Base-by-base conservation (phyloP, 2,329 filamentous ascomycete species). In the Parafenestella ontariensis region DNA sequence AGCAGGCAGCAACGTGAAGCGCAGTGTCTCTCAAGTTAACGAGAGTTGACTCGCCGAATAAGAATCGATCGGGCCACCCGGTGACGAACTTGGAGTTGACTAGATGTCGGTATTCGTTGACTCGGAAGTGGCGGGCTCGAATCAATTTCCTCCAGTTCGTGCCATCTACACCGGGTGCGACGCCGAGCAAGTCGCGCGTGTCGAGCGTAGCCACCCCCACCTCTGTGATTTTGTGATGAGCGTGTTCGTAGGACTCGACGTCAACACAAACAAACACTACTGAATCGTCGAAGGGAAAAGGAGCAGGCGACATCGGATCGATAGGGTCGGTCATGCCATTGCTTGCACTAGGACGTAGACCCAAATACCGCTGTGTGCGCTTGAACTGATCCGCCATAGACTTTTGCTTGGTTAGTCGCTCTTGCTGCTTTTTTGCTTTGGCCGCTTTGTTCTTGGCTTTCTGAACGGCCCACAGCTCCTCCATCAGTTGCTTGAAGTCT, bases 171-270 rank as follows among this genome's bases (percentile, higher is more conserved):
- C 90, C 90, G 2, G 90, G 89, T 0, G 84, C 66, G 0, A 87
- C 57, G 7, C 73, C 77, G 1, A 76, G 65, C 20, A 92, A 74
- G 46, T 85, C 81, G 18, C 77, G 72, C 1, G 89, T 92, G 71
- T 98, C 92, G 0, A 98, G 80, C 2, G 88, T 87, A 1, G 91
- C 88, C 36, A 99, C 81, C 0, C 95, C 95, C 34, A 99, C 82
- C 74, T 99, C 95, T 0, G 93, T 96, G 54, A 98, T 83, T 11
- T 85, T 79, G 29, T 82, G 78, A 11, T 86, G 84, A 40, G 85
- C 80, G 20, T 78, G 76, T 73, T 99, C 95, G 53, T 88, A 91
- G 1, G 89, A 87, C 74, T 99, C 95, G 28, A 95, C 79, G 65
- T 99, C 95, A 40, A 98, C 81, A 58, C 85, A 87, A 54, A 96